Percentiles rank a stretch among this genome's conserved stretches.
These are phyloP conservation scores for Syzygium syzygioides DNA, from an alignment of 441 rosid genomes.

Conservation along the genomic window DNA sequence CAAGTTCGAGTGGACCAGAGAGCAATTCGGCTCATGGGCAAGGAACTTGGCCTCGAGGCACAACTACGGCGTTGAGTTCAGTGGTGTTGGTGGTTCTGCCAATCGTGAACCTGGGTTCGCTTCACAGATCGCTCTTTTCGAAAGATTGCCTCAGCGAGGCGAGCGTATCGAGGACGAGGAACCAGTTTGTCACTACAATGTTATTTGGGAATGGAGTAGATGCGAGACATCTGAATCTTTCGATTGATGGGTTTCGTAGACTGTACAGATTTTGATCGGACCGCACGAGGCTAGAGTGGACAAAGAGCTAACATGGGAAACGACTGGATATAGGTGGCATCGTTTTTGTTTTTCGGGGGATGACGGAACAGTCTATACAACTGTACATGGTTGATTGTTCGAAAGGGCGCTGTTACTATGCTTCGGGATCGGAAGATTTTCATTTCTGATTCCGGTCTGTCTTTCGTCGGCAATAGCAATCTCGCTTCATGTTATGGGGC, in stretches of 20 bases:
- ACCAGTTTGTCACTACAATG: not conserved
- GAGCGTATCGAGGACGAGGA: not conserved
- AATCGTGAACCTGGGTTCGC: conserved; percentile 81
- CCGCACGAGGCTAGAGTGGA: not conserved
- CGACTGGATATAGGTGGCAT: not conserved
- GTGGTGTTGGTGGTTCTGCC: conserved; percentile 87
- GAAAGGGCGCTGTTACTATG: not conserved
- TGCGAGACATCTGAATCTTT: not conserved
- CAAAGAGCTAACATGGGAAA: not conserved
- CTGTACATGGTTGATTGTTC: not conserved
- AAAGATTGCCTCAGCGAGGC: not conserved
- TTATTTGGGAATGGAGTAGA: not conserved
- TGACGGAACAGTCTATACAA: not conserved
- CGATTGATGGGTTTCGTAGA: not conserved
- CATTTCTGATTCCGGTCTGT: not conserved
- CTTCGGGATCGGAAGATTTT: not conserved
- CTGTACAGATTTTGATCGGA: not conserved
- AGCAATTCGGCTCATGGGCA: conserved; percentile 81
- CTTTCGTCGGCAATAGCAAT: not conserved
- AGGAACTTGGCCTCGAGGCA: conserved; percentile 48
- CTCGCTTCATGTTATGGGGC: not conserved
- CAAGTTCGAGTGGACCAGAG: conserved; percentile 97
- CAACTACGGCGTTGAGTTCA: conserved; percentile 63
- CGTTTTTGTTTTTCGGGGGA: not conserved
- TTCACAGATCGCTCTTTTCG: conserved; percentile 86